A percentile compares a stretch with the other conserved stretches of the same genome.
phyloP scores from a whole-genome alignment of 345 rosid genomes.

The Geranium brycei region DNA sequence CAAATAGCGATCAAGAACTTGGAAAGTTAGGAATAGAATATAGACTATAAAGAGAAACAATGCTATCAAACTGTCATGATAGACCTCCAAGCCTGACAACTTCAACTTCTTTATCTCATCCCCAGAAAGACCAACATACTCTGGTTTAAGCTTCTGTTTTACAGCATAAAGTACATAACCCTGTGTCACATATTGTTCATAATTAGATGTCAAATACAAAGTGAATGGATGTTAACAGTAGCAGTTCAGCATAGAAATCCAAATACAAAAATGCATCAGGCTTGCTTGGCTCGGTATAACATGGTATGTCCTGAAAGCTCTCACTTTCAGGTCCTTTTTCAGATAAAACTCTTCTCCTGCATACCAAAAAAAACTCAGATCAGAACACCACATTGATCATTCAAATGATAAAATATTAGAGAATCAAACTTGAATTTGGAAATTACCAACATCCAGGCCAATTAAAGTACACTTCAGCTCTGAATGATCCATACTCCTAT shows the following conservation, averaged over 20 bases:
- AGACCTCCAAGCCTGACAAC: conserved; percentile 72
- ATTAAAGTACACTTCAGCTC: conserved; percentile 60
- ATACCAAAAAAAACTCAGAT: background rate
- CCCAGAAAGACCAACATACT: conserved; percentile 59
- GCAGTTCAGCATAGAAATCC: background rate
- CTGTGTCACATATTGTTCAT: conserved; percentile 24
- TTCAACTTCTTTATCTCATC: conserved; percentile 68
- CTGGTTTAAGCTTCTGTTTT: conserved; percentile 64
- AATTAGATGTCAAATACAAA: background rate
- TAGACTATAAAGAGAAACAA: conserved; percentile 4
- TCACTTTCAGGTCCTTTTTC: conserved; percentile 74
- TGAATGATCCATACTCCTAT: conserved; percentile 64
- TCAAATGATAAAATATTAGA: too few relatives aligned
- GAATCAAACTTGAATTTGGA: background rate
- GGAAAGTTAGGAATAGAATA: background rate
- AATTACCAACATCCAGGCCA: conserved; percentile 77
- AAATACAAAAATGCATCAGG: background rate
- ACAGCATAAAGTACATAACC: conserved; percentile 76
- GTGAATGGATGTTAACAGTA: conserved; percentile 1
- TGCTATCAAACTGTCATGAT: conserved; percentile 13
- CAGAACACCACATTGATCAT: background rate
- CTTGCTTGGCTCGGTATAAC: conserved; percentile 75
- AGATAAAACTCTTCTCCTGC: conserved; percentile 73
- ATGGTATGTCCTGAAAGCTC: conserved; percentile 88
- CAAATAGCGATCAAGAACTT: background rate